Evolutionary conservation across 2,329 filamentous ascomycete species (phyloP).

Genomic region (Microascus cirrosus): DNA sequence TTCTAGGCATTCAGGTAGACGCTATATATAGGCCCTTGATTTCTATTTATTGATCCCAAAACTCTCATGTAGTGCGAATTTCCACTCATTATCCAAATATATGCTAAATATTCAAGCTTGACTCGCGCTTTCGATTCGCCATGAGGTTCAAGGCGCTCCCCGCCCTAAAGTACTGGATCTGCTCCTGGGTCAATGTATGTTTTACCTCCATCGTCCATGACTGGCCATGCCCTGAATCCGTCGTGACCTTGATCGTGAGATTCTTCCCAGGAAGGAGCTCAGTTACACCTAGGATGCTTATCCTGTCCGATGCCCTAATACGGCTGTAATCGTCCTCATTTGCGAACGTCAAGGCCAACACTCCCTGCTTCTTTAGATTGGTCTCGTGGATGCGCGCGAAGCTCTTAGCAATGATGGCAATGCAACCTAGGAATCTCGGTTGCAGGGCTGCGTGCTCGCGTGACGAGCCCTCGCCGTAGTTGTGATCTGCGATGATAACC

Average conservation of each 20-base stretch:
- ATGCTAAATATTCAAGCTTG: not conserved
- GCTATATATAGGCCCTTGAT: no score
- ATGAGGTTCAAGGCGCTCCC: not conserved
- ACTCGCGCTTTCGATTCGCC: not conserved
- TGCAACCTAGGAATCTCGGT: slow-evolving; percentile 90
- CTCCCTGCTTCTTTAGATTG: slow-evolving; percentile 99
- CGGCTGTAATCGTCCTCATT: slow-evolving; percentile 96
- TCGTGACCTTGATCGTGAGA: not conserved
- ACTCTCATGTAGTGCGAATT: no score
- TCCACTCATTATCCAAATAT: no score
- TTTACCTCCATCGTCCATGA: not conserved
- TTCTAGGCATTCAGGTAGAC: no score
- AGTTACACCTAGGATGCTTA: slow-evolving; percentile 16
- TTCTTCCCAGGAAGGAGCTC: not conserved
- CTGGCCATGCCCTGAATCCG: not conserved
- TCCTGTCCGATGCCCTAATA: slow-evolving; percentile 84
- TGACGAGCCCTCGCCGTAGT: slow-evolving; percentile 96
- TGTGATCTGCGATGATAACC: slow-evolving; percentile 99
- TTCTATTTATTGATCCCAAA: no score
- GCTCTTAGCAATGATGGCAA: slow-evolving; percentile 89
- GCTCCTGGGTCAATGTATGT: not conserved
- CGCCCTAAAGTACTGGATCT: not conserved
- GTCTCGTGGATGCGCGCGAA: slow-evolving; percentile 99
- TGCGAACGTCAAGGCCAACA: slow-evolving; percentile 93
- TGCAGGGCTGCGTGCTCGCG: slow-evolving; percentile 98